Percentiles rank a stretch among this genome's conserved stretches.
Evolutionary conservation across 2,329 filamentous ascomycete genomes (phyloP).

Genomic region (Rhexocercosporidium sp.): DNA sequence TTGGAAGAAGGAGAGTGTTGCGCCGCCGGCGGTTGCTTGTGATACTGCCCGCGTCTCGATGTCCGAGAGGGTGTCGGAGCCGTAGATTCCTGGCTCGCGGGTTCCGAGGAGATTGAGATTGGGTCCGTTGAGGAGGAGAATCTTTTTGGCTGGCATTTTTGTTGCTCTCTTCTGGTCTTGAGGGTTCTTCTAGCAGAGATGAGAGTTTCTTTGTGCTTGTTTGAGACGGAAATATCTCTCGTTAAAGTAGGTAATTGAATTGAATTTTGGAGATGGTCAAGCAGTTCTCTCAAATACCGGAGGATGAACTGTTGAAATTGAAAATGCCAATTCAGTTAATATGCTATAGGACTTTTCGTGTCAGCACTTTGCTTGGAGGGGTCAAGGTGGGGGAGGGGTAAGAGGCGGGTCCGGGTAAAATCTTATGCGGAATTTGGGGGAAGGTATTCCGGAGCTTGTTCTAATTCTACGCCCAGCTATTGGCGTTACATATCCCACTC

Average conservation of each 20-base stretch:
- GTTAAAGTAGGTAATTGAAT: neutral
- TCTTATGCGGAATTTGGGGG: constrained; percentile 11
- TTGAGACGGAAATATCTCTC: neutral
- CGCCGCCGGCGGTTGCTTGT: constrained; percentile 36
- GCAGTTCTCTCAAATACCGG: neutral
- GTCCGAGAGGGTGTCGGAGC: constrained; percentile 68
- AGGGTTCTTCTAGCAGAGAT: neutral
- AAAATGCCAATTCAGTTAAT: neutral
- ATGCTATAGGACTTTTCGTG: neutral
- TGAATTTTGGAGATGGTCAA: neutral
- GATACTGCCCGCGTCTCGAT: constrained; percentile 48
- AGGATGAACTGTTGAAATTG: neutral
- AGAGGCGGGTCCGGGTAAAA: constrained; percentile 13
- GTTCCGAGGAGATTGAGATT: constrained; percentile 82
- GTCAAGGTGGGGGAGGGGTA: neutral
- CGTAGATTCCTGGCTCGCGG: constrained; percentile 76
- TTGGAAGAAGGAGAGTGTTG: constrained; percentile 65
- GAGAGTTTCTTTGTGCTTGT: neutral
- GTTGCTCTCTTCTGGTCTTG: neutral
- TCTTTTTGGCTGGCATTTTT: constrained; percentile 48
- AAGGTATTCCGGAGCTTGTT: neutral
- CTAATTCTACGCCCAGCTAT: neutral
- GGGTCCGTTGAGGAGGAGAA: constrained; percentile 81
- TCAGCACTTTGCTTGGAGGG: neutral
- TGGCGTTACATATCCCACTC: no score